A percentile compares a stretch with the other conserved stretches of the same genome.
Conservation (phyloP, 345 rosid genomes). For the Arabis hirsuta region DNA sequence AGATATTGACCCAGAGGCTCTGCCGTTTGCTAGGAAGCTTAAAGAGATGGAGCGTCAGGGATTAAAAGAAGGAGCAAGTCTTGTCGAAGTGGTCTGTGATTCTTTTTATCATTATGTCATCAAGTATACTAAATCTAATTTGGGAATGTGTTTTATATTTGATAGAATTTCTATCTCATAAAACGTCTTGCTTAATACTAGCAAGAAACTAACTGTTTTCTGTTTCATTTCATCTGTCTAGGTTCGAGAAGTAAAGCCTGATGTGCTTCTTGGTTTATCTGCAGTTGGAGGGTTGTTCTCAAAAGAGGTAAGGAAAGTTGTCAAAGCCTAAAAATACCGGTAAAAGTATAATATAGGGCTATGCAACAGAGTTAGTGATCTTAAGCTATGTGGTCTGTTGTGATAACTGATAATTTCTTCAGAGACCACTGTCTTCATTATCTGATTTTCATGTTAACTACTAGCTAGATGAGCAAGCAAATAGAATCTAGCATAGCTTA, state of each 20-base stretch:
- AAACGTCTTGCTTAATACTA: background rate
- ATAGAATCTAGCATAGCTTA: slow-evolving; percentile 17
- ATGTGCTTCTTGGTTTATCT: slow-evolving; percentile 98
- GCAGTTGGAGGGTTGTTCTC: slow-evolving; percentile 99
- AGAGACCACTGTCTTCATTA: slow-evolving; percentile 7
- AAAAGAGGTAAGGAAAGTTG: slow-evolving; percentile 66
- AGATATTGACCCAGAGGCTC: slow-evolving; percentile 75
- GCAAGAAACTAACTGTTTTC: slow-evolving; percentile 28
- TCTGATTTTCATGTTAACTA: slow-evolving; percentile 8
- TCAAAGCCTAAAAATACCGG: background rate
- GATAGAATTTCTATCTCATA: background rate
- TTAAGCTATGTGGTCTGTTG: slow-evolving; percentile 5
- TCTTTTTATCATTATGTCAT: slow-evolving; percentile 12
- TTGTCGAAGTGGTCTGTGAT: slow-evolving; percentile 79
- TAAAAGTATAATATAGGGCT: slow-evolving; percentile 15
- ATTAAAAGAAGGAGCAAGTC: slow-evolving; percentile 83
- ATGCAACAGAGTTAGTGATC: slow-evolving; percentile 19
- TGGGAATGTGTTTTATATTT: slow-evolving; percentile 25
- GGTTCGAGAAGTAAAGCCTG: slow-evolving; percentile 95
- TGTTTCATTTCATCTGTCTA: slow-evolving; percentile 45
- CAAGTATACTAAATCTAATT: slow-evolving; percentile 6
- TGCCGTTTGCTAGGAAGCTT: slow-evolving; percentile 78
- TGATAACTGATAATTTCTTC: background rate
- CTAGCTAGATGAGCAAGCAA: slow-evolving; percentile 24
- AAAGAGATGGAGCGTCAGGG: slow-evolving; percentile 90